Evolutionary conservation across 306 rosid species (phyloP).

Genomic region (Medicago arabica): DNA sequence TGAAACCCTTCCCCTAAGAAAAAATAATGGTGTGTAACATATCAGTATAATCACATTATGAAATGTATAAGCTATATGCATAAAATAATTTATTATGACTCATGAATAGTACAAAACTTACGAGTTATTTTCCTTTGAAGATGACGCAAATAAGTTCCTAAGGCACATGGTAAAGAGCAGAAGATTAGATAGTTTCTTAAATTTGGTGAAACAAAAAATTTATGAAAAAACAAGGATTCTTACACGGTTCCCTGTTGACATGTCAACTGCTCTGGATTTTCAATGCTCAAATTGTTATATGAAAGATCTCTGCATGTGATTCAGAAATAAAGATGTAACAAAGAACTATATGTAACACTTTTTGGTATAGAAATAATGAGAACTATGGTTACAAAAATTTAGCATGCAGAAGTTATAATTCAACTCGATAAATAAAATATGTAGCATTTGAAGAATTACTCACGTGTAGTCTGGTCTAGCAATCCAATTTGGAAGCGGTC

Average conservation of each 20-base stretch:
- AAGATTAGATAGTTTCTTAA: conserved; percentile 30
- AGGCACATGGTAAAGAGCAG: conserved; percentile 2
- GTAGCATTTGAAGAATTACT: conserved; percentile 44
- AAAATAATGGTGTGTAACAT: conserved; percentile 35
- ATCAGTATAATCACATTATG: conserved; percentile 37
- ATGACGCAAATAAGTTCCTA: conserved; percentile 54
- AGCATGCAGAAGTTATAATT: conserved; percentile 4
- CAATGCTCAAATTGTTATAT: conserved; percentile 57
- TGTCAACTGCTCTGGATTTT: conserved; percentile 36
- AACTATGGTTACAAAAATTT: background rate
- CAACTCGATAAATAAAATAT: conserved; percentile 16
- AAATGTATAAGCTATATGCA: background rate
- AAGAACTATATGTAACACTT: background rate
- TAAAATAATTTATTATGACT: background rate
- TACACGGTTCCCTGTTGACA: conserved; percentile 60
- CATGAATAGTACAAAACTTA: conserved; percentile 31
- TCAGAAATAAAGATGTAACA: conserved; percentile 27
- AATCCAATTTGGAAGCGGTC: conserved; percentile 61
- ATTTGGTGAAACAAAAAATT: background rate
- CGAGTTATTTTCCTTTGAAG: conserved; percentile 41
- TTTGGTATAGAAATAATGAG: background rate
- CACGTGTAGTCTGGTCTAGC: conserved; percentile 44
- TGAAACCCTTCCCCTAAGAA: conserved; percentile 53
- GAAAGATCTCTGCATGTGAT: conserved; percentile 66
- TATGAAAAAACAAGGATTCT: conserved; percentile 39